Evolutionary conservation across 2,329 filamentous ascomycete genomes (phyloP).

Genomic region (Calonectria naviculata): DNA sequence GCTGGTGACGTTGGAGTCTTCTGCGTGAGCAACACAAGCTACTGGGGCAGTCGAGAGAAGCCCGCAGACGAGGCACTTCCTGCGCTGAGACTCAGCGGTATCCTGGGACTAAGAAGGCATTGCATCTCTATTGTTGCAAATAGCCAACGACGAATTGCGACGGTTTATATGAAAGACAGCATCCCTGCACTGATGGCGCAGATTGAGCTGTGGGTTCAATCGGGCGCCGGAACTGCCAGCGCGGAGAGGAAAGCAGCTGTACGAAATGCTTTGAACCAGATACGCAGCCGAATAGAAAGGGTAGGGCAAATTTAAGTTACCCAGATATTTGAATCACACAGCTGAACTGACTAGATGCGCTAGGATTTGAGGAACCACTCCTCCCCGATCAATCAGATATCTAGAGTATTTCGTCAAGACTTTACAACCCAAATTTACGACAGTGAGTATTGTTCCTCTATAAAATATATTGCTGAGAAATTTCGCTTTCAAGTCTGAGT

Average conservation of each 20-base stretch:
- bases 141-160: constrained; percentile 50
- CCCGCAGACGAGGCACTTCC: constrained; percentile 40
- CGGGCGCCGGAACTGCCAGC: constrained; percentile 50
- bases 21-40: constrained; percentile 57
- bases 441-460: constrained; percentile 25
- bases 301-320: constrained; percentile 33
- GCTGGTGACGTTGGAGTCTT: constrained; percentile 48
- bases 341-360: constrained; percentile 16
- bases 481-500: rapidly evolving
- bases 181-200: constrained; percentile 54
- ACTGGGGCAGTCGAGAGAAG: constrained; percentile 49
- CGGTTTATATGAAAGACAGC: constrained; percentile 51
- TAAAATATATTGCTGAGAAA: rapidly evolving
- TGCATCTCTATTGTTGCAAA: constrained; percentile 58
- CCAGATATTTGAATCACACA: background rate
- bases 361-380: constrained; percentile 39
- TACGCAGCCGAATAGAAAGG: constrained; percentile 45
- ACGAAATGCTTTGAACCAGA: constrained; percentile 42
- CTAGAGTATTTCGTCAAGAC: constrained; percentile 13
- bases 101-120: constrained; percentile 52
- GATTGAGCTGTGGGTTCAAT: constrained; percentile 56
- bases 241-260: constrained; percentile 50
- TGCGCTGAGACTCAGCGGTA: constrained; percentile 54
- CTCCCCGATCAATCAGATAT: constrained; percentile 13
- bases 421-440: constrained; percentile 23